These are phyloP conservation scores for Zygnema circumcarinatum DNA, from an alignment of 139 green algal genomes.

Conservation along the genomic window DNA sequence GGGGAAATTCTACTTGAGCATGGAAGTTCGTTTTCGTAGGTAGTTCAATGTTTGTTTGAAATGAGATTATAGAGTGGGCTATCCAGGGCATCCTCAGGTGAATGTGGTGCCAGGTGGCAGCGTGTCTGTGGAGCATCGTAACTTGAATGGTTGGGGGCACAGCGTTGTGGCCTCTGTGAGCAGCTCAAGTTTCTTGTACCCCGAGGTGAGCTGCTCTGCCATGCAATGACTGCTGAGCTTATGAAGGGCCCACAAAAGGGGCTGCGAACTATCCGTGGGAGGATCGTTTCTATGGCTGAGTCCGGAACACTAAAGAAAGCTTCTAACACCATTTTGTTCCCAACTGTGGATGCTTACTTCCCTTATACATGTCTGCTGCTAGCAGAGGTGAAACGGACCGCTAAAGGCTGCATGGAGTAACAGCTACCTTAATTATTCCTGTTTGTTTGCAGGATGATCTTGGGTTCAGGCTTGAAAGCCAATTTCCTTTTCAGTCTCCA, in stretches of 20 bases:
- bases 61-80: neutral
- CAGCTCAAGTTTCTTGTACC: constrained; percentile 76
- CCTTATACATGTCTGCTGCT: too few species aligned
- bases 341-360: too few species aligned
- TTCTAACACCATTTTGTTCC: too few species aligned
- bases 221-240: neutral
- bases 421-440: too few species aligned
- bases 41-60: too few species aligned
- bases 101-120: constrained; percentile 52
- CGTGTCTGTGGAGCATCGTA: constrained; percentile 70
- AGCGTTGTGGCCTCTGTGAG: constrained; percentile 71
- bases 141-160: constrained; percentile 68
- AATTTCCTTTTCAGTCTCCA: constrained; percentile 54
- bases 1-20: too few species aligned
- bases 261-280: neutral
- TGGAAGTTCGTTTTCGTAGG: too few species aligned
- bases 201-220: constrained; percentile 48
- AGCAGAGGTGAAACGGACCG: too few species aligned
- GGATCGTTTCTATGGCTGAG: too few species aligned
- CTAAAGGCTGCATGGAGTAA: too few species aligned
- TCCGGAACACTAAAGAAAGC: too few species aligned
- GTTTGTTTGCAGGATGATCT: constrained; percentile 71
- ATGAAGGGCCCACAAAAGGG: neutral
- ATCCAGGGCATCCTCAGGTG: constrained; percentile 20
- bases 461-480: constrained; percentile 73